Conservation (phyloP, 768 basidiomycete species). For the Nidularia sp. region DNA sequence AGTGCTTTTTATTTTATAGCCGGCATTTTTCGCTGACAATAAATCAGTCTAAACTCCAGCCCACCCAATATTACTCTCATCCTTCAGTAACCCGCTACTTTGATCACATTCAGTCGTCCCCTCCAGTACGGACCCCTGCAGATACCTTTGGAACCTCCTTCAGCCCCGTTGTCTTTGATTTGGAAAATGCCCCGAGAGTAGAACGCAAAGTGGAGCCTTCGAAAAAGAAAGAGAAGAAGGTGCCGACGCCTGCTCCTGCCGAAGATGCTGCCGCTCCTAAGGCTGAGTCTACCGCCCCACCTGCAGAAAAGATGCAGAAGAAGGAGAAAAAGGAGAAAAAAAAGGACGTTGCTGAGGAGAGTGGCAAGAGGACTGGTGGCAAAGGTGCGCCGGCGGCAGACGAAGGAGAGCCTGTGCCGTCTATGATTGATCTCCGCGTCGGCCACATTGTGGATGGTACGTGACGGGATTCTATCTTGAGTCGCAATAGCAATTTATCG, state of each 20-base stretch:
- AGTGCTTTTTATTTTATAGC: neutral
- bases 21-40: neutral
- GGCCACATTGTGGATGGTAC: slow-evolving; percentile 89
- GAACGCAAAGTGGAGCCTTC: slow-evolving; percentile 69
- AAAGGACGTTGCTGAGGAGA: slow-evolving; percentile 28
- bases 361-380: slow-evolving; percentile 34
- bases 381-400: slow-evolving; percentile 52
- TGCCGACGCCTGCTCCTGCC: slow-evolving; percentile 19
- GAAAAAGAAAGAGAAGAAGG: slow-evolving; percentile 74
- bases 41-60: slow-evolving; percentile 60
- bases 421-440: slow-evolving; percentile 96
- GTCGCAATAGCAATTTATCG: neutral
- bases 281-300: slow-evolving; percentile 7
- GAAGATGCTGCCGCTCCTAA: slow-evolving; percentile 15
- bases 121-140: slow-evolving; percentile 57
- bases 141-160: slow-evolving; percentile 47
- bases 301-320: slow-evolving; percentile 32
- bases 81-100: slow-evolving; percentile 92
- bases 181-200: slow-evolving; percentile 68
- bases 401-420: slow-evolving; percentile 80
- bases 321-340: slow-evolving; percentile 60
- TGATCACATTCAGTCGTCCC: slow-evolving; percentile 82
- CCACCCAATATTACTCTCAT: slow-evolving; percentile 70
- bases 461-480: slow-evolving; percentile 12
- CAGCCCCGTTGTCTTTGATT: slow-evolving; percentile 59